phyloP scores from a whole-genome alignment of 331 rosid species.

The Acacia concinna region DNA sequence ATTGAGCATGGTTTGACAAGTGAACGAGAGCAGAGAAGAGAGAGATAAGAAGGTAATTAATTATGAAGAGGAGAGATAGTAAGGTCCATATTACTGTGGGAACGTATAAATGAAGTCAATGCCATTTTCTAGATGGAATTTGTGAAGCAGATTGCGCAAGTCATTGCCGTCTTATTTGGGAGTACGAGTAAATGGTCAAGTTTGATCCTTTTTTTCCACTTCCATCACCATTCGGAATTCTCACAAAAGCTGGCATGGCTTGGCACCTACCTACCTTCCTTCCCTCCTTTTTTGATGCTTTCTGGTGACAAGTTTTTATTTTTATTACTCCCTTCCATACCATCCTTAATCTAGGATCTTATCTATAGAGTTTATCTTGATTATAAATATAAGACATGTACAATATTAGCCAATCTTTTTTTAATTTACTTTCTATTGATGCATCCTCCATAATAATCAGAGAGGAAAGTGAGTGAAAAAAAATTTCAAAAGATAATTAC shows the following conservation, averaged over 20 bases:
- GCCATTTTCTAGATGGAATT: constrained; percentile 25
- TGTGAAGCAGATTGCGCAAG: constrained; percentile 25
- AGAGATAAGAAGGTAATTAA: background rate
- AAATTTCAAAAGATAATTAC: no score
- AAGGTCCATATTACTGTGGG: constrained; percentile 3
- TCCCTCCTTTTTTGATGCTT: background rate
- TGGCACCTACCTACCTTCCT: background rate
- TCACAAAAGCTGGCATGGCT: background rate
- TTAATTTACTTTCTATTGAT: no score
- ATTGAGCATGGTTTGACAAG: constrained; percentile 44
- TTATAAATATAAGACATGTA: no score
- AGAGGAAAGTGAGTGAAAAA: no score
- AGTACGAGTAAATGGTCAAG: constrained; percentile 33
- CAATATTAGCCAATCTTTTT: no score
- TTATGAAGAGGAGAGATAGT: constrained; percentile 6
- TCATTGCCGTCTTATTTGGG: constrained; percentile 61
- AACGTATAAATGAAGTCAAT: constrained; percentile 28
- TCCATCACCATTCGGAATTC: background rate
- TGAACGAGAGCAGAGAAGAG: constrained; percentile 7
- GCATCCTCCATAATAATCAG: no score
- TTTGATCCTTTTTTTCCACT: constrained; percentile 37
- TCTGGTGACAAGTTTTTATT: background rate
- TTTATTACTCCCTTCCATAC: accelerated
- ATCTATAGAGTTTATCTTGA: no score
- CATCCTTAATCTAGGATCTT: background rate